phyloP scores from a whole-genome alignment of 208 protist genomes.

The Angomonas deanei region DNA sequence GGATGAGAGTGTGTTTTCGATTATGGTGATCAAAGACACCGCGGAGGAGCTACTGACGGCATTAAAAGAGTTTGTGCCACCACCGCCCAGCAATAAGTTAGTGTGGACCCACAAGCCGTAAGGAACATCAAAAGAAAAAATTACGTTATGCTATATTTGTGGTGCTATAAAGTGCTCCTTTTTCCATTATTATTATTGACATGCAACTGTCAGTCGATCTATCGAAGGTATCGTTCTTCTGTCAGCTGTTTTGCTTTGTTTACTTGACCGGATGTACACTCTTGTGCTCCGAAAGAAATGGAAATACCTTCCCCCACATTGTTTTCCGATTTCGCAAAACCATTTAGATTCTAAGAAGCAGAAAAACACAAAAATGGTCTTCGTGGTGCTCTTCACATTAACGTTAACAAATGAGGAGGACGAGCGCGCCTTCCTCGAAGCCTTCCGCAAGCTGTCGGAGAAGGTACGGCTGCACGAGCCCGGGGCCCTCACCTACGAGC shows the following conservation, averaged over 20 bases:
- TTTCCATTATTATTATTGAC: not conserved
- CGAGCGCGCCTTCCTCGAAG: constrained; percentile 27
- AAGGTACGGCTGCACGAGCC: constrained; percentile 43
- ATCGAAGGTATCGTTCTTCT: too few relatives aligned
- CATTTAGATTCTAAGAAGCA: too few relatives aligned
- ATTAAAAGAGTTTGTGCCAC: constrained; percentile 29
- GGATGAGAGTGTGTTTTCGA: constrained; percentile 24
- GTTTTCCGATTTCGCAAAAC: too few relatives aligned
- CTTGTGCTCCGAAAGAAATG: too few relatives aligned
- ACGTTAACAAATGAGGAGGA: constrained; percentile 29
- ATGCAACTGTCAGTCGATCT: too few relatives aligned
- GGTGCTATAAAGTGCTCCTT: too few relatives aligned
- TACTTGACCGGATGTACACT: too few relatives aligned
- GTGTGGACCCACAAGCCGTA: constrained; percentile 47
- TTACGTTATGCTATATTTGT: not conserved
- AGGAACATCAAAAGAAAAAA: not conserved
- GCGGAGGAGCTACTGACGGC: constrained; percentile 42
- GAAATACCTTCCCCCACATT: too few relatives aligned
- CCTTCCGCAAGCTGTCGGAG: constrained; percentile 38
- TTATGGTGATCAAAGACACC: constrained; percentile 41
- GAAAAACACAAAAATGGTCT: constrained; percentile 35
- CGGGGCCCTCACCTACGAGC: constrained; percentile 62
- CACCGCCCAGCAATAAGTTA: constrained; percentile 17
- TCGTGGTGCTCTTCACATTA: constrained; percentile 40
- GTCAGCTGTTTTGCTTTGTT: too few relatives aligned